These are phyloP conservation scores for Mycosphaerella arachidis DNA, from an alignment of 2,329 filamentous ascomycete species.

Conservation along the genomic window DNA sequence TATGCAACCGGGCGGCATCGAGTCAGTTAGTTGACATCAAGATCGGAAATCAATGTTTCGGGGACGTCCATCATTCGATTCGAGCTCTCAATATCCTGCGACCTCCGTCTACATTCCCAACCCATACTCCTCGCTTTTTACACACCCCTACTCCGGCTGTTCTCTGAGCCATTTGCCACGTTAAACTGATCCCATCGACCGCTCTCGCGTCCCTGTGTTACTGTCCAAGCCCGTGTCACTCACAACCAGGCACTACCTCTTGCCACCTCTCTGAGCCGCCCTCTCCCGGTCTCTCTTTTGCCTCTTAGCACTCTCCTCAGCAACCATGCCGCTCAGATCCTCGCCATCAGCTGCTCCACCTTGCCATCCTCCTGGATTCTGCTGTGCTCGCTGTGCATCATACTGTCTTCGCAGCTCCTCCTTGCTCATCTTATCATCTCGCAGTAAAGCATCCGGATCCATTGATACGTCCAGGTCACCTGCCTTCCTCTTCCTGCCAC, in stretches of 20 bases:
- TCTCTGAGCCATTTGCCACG: not conserved
- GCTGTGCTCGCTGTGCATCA: conserved; percentile 63
- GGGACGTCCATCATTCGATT: conserved; percentile 2
- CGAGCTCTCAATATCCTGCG: not conserved
- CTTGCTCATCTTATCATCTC: conserved; percentile 73
- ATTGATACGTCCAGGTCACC: conserved; percentile 92
- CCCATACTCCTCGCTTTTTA: not conserved
- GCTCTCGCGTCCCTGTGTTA: not conserved
- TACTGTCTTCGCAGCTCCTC: conserved; percentile 78
- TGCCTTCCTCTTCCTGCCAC: conserved; percentile 85
- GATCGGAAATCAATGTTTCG: not conserved
- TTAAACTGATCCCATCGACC: not conserved
- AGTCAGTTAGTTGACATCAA: not conserved
- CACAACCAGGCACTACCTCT: conserved; percentile 27
- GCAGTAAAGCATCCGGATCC: conserved; percentile 73
- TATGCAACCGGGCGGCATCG: not conserved
- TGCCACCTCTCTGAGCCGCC: conserved; percentile 40
- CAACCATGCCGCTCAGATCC: conserved; percentile 93
- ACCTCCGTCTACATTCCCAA: not conserved
- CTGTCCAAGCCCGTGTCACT: not conserved
- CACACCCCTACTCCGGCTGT: not conserved
- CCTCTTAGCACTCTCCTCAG: conserved; percentile 83
- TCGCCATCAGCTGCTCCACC: conserved; percentile 63
- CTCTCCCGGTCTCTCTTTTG: conserved; percentile 83
- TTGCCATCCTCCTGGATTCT: conserved; percentile 57